Percentiles rank a stretch among this genome's conserved stretches.
Evolutionary conservation across 208 protist species (phyloP).

Genomic region (Trypanosoma congolense): DNA sequence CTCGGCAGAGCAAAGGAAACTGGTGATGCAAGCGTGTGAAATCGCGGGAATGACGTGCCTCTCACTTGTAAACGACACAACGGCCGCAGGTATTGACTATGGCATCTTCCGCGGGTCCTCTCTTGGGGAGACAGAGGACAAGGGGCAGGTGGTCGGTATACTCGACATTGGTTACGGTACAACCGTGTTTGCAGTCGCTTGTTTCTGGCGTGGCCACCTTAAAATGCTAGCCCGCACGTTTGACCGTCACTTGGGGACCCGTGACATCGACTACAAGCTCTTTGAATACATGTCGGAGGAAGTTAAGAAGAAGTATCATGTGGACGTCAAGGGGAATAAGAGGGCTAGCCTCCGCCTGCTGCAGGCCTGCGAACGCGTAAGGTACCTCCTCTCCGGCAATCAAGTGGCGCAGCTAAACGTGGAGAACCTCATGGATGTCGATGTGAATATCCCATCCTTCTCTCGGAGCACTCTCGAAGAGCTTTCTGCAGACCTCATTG

Average conservation of each 20-base stretch:
- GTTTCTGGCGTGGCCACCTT: conserved; percentile 82
- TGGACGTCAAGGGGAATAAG: conserved; percentile 82
- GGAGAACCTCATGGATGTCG: conserved; percentile 91
- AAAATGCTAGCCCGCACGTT: conserved; percentile 74
- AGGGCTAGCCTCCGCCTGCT: conserved; percentile 78
- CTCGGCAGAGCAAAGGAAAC: conserved; percentile 72
- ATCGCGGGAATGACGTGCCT: conserved; percentile 87
- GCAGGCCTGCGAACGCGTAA: conserved; percentile 83
- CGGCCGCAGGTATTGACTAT: conserved; percentile 87
- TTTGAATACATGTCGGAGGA: conserved; percentile 66
- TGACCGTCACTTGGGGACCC: conserved; percentile 78
- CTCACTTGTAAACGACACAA: conserved; percentile 87
- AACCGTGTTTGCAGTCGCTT: conserved; percentile 67
- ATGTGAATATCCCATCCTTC: conserved; percentile 81
- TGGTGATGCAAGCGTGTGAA: conserved; percentile 79
- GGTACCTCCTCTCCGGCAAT: conserved; percentile 90
- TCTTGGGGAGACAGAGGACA: conserved; percentile 78
- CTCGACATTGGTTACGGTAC: conserved; percentile 86
- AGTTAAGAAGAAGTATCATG: conserved; percentile 83
- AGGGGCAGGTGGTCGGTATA: conserved; percentile 79
- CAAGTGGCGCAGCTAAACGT: conserved; percentile 72
- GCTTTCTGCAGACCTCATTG: conserved; percentile 38
- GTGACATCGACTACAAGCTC: conserved; percentile 82
- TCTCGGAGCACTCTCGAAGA: conserved; percentile 73
- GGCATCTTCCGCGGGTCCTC: conserved; percentile 81